These are phyloP conservation scores for Colletotrichum orbiculare DNA, from an alignment of 2,329 filamentous ascomycete species.

Conservation along the genomic window DNA sequence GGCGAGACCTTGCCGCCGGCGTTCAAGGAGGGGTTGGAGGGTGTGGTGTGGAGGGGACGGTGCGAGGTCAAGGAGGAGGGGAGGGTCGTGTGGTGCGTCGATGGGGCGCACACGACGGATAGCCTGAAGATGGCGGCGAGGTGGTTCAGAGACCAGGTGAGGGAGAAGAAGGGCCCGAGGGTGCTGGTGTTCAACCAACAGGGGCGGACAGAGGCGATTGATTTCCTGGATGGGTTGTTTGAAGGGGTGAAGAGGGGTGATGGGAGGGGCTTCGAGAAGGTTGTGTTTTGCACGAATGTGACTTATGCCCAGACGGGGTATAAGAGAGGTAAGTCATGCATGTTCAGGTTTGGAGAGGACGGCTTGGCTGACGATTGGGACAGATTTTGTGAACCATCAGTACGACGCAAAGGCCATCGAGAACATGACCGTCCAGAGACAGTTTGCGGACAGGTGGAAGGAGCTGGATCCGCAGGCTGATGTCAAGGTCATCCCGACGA, in stretches of 20 bases:
- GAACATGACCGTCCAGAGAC: constrained; percentile 63
- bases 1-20: constrained; percentile 54
- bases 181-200: constrained; percentile 91
- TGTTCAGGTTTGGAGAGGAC: not conserved
- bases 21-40: constrained; percentile 73
- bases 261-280: constrained; percentile 71
- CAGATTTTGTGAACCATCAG: constrained; percentile 68
- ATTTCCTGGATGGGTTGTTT: constrained; percentile 62
- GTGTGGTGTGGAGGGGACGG: constrained; percentile 77
- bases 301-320: constrained; percentile 63
- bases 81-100: constrained; percentile 78
- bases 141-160: constrained; percentile 81
- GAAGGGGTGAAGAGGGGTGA: constrained; percentile 58
- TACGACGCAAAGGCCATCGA: constrained; percentile 63
- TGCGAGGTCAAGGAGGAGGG: constrained; percentile 73
- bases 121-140: constrained; percentile 80
- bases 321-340: constrained; percentile 52
- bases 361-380: constrained; percentile 19
- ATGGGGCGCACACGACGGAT: constrained; percentile 89
- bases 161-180: constrained; percentile 6
- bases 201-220: constrained; percentile 63
- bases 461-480: constrained; percentile 58
- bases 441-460: constrained; percentile 63
- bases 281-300: constrained; percentile 87
- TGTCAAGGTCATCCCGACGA: constrained; percentile 60